phyloP scores from a whole-genome alignment of 2,329 filamentous ascomycete species.

The Nannizziopsis arthrosporioides region DNA sequence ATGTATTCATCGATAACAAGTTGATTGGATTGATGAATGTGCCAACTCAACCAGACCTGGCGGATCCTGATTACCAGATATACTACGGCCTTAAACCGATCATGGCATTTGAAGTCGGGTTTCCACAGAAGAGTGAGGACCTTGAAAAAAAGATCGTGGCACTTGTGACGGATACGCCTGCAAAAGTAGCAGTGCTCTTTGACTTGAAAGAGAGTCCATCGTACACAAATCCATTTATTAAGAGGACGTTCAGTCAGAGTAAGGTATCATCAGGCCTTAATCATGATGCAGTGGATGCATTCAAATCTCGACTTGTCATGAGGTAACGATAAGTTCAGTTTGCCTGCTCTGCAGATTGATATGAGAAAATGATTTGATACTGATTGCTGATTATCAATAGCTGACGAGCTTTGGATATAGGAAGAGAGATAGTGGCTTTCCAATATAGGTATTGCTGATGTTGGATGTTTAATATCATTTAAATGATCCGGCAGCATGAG shows the following conservation, averaged over 20 bases:
- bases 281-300: neutral
- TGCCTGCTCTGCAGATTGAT: too few species aligned
- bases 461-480: too few species aligned
- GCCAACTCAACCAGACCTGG: too few species aligned
- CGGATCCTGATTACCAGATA: neutral
- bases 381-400: too few species aligned
- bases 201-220: slow-evolving; percentile 3
- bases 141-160: neutral
- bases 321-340: neutral
- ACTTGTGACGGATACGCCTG: neutral
- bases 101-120: slow-evolving; percentile 3
- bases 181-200: neutral
- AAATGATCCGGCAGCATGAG: too few species aligned
- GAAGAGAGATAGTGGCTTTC: too few species aligned
- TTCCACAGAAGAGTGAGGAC: slow-evolving; percentile 5
- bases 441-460: too few species aligned
- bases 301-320: neutral
- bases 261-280: neutral
- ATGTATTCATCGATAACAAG: too few species aligned
- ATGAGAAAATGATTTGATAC: too few species aligned
- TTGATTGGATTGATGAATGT: too few species aligned
- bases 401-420: too few species aligned
- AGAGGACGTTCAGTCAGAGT: neutral
- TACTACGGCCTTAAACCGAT: neutral
- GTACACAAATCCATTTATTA: slow-evolving; percentile 5